phyloP scores from a whole-genome alignment of 1,284 basidiomycete species.

The Golubevia pallescens region DNA sequence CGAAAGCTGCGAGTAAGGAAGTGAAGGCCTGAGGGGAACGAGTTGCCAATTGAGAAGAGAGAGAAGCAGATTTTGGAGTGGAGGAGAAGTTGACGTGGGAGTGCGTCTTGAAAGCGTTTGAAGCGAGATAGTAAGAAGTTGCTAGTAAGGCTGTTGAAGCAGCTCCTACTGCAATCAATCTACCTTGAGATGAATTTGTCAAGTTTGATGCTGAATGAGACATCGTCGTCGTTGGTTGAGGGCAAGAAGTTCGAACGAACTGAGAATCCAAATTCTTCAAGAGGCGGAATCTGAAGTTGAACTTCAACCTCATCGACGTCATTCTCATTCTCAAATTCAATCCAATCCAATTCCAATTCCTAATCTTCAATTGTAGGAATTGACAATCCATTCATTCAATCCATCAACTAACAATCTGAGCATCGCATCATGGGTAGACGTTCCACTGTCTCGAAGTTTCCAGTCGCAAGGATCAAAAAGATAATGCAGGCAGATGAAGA shows the following conservation, averaged over 20 bases:
- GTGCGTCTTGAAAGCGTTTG: not conserved
- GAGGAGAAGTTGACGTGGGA: not conserved
- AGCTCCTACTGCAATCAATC: not conserved
- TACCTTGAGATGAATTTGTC: not conserved
- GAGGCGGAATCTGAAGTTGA: too few species aligned
- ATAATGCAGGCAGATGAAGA: slow-evolving; percentile 99
- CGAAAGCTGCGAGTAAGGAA: slow-evolving; percentile 20
- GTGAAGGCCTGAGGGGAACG: slow-evolving; percentile 1
- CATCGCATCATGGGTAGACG: slow-evolving; percentile 44
- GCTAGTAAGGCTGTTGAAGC: not conserved
- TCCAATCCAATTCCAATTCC: too few species aligned
- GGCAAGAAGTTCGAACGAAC: too few species aligned
- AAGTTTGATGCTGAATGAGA: too few species aligned
- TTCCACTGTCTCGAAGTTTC: slow-evolving; percentile 53
- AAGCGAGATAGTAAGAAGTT: not conserved
- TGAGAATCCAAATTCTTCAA: too few species aligned
- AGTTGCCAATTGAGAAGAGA: not conserved
- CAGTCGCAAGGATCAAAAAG: slow-evolving; percentile 88
- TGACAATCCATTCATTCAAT: too few species aligned
- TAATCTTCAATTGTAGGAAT: too few species aligned
- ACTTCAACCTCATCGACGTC: too few species aligned
- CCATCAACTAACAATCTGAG: too few species aligned
- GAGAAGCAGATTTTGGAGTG: not conserved
- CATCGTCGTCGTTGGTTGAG: too few species aligned
- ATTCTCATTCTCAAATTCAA: too few species aligned